Base-by-base conservation (phyloP, 495 filamentous ascomycete genomes). In the Hyaloscypha hepaticicola region DNA sequence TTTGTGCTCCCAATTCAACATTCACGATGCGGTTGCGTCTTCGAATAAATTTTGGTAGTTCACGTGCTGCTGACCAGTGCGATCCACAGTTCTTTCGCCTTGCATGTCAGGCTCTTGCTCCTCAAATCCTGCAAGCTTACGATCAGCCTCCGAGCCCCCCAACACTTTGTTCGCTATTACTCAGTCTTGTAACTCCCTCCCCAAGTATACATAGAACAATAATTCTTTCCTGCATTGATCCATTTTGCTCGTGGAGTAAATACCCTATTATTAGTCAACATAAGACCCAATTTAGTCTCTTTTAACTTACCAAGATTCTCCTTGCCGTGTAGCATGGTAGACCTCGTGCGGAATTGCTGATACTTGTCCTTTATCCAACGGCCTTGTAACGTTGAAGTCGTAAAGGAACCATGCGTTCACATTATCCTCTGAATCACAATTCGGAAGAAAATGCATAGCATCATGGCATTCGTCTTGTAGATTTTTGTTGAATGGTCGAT, bases 181-280 rank as follows among this genome's bases (percentile, higher is more conserved):
- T n/a, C n/a, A n/a, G n/a, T n/a, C n/a, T n/a, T n/a, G n/a, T n/a
- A n/a, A n/a, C n/a, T n/a, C n/a, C n/a, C n/a, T n/a, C 63, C 57
- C 60, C 60, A 63, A 8, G 2, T 63, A 45, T 63, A 63, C 52
- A 63, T 55, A 6, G 33, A 55, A 28, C 61, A 63, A 27, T 63
- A 63, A 9, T 55, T 29, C 19, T 27, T 55, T 57, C n/a, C 61
- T 22, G 3, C 22, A 57, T 45, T 16, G 25, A 56, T 22, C 52
- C 61, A 63, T 7, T 25, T 14, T 48, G 25, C 24, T 5, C 52
- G 52, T 26, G 31, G 33, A 56, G 61, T 63, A 48, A 63, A 63
- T 12, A 26, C 33, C 52, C 31, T 63, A 63, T 57, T 22, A 24
- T 49, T 61, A 48, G 3, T 48, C 45, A 56, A 53, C 27, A 29